phyloP scores from a whole-genome alignment of 352 stramenopile species.

The Phytopythium cucurbitacearum region DNA sequence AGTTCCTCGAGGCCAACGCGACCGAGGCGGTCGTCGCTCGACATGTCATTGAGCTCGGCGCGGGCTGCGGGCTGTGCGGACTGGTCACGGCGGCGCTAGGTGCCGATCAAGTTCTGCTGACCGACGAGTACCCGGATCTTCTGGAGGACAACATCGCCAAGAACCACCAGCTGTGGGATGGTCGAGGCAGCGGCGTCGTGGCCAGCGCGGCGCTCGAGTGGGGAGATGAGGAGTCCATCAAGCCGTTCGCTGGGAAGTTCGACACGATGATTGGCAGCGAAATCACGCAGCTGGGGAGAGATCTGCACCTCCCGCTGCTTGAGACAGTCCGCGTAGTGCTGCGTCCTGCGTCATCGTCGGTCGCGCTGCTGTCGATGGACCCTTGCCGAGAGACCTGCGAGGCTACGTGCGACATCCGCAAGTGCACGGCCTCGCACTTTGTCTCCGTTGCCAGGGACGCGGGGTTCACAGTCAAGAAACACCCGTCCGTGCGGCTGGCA shows the following conservation, averaged over 20 bases:
- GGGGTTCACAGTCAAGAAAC: slow-evolving; percentile 37
- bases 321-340: slow-evolving; percentile 34
- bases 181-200: slow-evolving; percentile 7
- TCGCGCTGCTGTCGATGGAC: slow-evolving; percentile 59
- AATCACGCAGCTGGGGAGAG: slow-evolving; percentile 47
- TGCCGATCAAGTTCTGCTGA: slow-evolving; percentile 28
- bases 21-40: slow-evolving; percentile 17
- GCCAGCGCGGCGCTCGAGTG: slow-evolving; percentile 33
- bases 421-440: slow-evolving; percentile 58
- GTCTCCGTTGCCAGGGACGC: slow-evolving; percentile 22
- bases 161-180: slow-evolving; percentile 25
- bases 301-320: slow-evolving; percentile 32
- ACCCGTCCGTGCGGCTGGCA: slow-evolving; percentile 28
- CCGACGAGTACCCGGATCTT: slow-evolving; percentile 55
- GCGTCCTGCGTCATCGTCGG: slow-evolving; percentile 14
- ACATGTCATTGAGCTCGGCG: slow-evolving; percentile 50
- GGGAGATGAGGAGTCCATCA: slow-evolving; percentile 20
- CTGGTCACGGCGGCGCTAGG: slow-evolving; percentile 37
- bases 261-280: slow-evolving; percentile 60
- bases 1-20: slow-evolving; percentile 32
- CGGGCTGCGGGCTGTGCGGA: slow-evolving; percentile 50
- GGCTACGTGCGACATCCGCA: slow-evolving; percentile 32
- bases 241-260: slow-evolving; percentile 28
- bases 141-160: slow-evolving; percentile 35
- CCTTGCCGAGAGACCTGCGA: slow-evolving; percentile 28